Evolutionary conservation across 495 filamentous ascomycete species (phyloP).

Genomic region (Collariella sp.): DNA sequence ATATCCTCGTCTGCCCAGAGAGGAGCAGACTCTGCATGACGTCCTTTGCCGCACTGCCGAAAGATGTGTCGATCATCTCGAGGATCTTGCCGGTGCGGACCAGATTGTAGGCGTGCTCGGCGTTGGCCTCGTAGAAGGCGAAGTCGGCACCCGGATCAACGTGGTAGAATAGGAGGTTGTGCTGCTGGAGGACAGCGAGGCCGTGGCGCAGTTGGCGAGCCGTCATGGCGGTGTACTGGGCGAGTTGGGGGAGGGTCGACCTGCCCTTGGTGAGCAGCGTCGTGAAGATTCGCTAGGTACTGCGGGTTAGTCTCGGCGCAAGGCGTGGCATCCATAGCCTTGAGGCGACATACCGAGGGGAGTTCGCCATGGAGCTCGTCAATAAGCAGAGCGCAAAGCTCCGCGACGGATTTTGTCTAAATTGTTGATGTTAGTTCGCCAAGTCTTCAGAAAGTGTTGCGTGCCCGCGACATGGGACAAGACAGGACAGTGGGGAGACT

Average conservation of each 20-base stretch:
- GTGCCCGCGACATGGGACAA: not conserved
- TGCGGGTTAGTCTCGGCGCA: conserved; percentile 11
- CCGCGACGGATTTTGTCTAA: conserved; percentile 53
- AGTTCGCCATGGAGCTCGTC: conserved; percentile 83
- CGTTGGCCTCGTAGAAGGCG: conserved; percentile 74
- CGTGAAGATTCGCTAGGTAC: conserved; percentile 62
- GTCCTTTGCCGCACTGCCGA: conserved; percentile 59
- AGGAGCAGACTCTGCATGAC: conserved; percentile 66
- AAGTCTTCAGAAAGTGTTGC: too few species aligned
- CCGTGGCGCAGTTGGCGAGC: conserved; percentile 64
- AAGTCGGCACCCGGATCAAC: conserved; percentile 51
- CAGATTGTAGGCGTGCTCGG: conserved; percentile 65
- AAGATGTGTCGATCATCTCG: conserved; percentile 58
- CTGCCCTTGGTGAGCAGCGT: conserved; percentile 69
- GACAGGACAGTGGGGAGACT: not conserved
- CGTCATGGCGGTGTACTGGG: conserved; percentile 57
- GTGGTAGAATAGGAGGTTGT: conserved; percentile 73
- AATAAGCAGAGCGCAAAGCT: conserved; percentile 85
- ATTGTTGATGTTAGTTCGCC: not conserved
- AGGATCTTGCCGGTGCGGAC: conserved; percentile 76
- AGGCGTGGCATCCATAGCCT: too few species aligned
- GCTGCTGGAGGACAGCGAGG: conserved; percentile 75
- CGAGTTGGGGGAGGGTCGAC: conserved; percentile 57
- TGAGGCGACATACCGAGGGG: conserved; percentile 79
- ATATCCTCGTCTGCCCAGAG: conserved; percentile 67